These are phyloP conservation scores for Trichoderma orchidacearum DNA, from an alignment of 495 filamentous ascomycete species.

Conservation along the genomic window DNA sequence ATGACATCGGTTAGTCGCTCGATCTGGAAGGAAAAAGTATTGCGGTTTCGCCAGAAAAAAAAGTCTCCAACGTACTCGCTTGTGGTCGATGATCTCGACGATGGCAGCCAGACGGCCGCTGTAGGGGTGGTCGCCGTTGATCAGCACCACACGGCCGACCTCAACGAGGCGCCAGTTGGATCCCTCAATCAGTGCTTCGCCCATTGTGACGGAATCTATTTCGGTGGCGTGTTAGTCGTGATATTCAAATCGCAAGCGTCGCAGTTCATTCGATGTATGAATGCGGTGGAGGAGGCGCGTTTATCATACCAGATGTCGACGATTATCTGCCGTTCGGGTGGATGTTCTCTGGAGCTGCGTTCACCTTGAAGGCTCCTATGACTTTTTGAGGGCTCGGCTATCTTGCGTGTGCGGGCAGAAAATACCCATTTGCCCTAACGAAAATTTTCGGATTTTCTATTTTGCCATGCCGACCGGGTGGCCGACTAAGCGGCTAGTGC, in stretches of 20 bases:
- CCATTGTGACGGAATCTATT: slow-evolving; percentile 27
- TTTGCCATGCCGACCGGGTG: neutral
- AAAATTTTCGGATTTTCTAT: slow-evolving; percentile 1
- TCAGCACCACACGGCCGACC: slow-evolving; percentile 88
- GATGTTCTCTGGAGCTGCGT: slow-evolving; percentile 3
- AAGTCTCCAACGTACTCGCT: slow-evolving; percentile 81
- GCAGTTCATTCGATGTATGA: slow-evolving; percentile 11
- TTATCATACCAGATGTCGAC: slow-evolving; percentile 4
- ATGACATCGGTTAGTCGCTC: slow-evolving; percentile 13
- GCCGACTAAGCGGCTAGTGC: neutral
- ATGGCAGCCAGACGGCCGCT: slow-evolving; percentile 78
- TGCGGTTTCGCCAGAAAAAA: neutral
- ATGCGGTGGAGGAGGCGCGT: neutral
- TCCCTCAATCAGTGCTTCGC: slow-evolving; percentile 50
- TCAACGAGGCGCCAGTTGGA: slow-evolving; percentile 84
- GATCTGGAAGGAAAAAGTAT: slow-evolving; percentile 3
- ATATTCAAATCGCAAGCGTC: slow-evolving; percentile 3
- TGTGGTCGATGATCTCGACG: slow-evolving; percentile 99
- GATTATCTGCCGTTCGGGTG: slow-evolving; percentile 3
- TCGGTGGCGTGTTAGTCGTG: slow-evolving; percentile 3
- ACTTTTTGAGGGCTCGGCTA: neutral
- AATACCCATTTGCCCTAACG: slow-evolving; percentile 5
- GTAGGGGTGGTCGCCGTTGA: slow-evolving; percentile 58
- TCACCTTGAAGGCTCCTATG: slow-evolving; percentile 1
- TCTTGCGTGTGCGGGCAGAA: slow-evolving; percentile 3